Evolutionary conservation across 352 stramenopile species (phyloP).

Genomic region (Thalassiosira exigua): DNA sequence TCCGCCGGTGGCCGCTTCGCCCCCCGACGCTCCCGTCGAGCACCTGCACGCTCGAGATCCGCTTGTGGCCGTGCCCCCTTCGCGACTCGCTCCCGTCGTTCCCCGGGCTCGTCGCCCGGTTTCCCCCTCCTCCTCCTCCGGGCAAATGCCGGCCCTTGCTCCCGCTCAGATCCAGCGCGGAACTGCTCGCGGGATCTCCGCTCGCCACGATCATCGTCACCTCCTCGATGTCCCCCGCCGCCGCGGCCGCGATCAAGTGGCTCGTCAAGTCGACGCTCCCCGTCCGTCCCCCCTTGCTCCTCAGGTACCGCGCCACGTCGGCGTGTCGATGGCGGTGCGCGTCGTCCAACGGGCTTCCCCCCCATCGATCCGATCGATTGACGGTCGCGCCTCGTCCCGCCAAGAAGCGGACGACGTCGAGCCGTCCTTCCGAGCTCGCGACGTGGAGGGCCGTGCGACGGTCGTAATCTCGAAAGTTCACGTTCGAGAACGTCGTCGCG

Average conservation of each 20-base stretch:
- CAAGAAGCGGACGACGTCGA: conserved; percentile 69
- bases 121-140: too few relatives aligned
- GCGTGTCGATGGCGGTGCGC: conserved; percentile 73
- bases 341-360: conserved; percentile 79
- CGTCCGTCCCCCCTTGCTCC: conserved; percentile 62
- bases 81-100: too few relatives aligned
- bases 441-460: conserved; percentile 67
- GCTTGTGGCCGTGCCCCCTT: too few relatives aligned
- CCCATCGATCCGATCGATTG: conserved; percentile 79
- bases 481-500: conserved; percentile 16
- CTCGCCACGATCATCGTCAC: conserved; percentile 64
- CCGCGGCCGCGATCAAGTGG: conserved; percentile 79
- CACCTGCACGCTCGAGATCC: too few relatives aligned
- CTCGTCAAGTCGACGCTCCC: conserved; percentile 65
- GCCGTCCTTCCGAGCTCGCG: conserved; percentile 78
- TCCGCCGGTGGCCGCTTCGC: too few relatives aligned
- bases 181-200: too few relatives aligned
- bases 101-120: too few relatives aligned
- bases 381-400: conserved; percentile 63
- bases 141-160: too few relatives aligned
- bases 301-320: conserved; percentile 67
- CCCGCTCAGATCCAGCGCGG: too few relatives aligned
- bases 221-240: conserved; percentile 75
- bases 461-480: conserved; percentile 79
- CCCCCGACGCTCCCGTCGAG: too few relatives aligned